phyloP scores from a whole-genome alignment of 2,329 filamentous ascomycete genomes.

The Talaromyces sp. region DNA sequence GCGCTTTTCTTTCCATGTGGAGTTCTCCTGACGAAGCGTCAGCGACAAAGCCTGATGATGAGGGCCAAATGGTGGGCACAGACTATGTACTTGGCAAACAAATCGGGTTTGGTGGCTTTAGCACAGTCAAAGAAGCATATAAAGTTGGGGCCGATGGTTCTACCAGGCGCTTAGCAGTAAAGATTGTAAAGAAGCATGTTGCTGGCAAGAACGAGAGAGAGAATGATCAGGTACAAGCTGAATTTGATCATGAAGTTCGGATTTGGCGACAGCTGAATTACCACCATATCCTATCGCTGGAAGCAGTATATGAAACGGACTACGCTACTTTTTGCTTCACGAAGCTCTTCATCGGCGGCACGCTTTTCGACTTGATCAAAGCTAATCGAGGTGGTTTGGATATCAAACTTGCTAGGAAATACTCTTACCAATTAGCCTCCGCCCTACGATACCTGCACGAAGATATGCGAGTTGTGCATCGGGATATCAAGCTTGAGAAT shows the following conservation, averaged over 20 bases:
- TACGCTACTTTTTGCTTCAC: constrained; percentile 69
- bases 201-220: constrained; percentile 55
- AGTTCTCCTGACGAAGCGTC: constrained; percentile 31
- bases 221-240: constrained; percentile 63
- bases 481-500: constrained; percentile 68
- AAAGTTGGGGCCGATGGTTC: constrained; percentile 57
- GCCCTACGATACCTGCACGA: constrained; percentile 66
- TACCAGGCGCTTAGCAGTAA: constrained; percentile 57
- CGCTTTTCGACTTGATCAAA: constrained; percentile 61
- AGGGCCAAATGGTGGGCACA: constrained; percentile 64
- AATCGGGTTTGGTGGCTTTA: constrained; percentile 65
- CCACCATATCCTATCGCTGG: constrained; percentile 59
- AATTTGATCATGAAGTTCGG: constrained; percentile 66
- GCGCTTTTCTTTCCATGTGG: constrained; percentile 57
- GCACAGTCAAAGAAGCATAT: constrained; percentile 63
- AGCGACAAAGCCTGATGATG: constrained; percentile 57
- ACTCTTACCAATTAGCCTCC: constrained; percentile 61
- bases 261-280: constrained; percentile 65
- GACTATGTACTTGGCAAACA: constrained; percentile 66
- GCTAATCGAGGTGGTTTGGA: constrained; percentile 54
- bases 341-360: constrained; percentile 61
- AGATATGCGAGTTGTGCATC: constrained; percentile 63
- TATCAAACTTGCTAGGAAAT: constrained; percentile 54
- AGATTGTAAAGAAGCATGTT: constrained; percentile 63
- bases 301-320: constrained; percentile 63